Percentiles rank a stretch among this genome's conserved stretches.
These are phyloP conservation scores for Trichothecium roseum DNA, from an alignment of 2,329 filamentous ascomycete genomes.

Conservation along the genomic window DNA sequence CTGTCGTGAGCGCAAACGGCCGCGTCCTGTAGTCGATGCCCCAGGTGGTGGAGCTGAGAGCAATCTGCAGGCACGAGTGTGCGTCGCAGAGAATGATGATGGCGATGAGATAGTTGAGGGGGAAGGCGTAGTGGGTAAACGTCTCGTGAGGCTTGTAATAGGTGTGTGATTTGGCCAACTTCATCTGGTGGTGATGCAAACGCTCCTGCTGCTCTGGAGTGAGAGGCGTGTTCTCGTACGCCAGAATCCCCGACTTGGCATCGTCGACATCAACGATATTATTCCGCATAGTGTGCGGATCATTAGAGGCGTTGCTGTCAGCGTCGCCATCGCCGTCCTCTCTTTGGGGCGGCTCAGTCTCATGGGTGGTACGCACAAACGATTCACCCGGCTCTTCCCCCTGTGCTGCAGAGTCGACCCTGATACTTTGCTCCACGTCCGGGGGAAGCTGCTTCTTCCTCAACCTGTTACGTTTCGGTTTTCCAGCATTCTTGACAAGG, in stretches of 20 bases:
- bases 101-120: conserved; percentile 60
- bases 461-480: no score
- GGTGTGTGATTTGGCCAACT: conserved; percentile 72
- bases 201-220: conserved; percentile 54
- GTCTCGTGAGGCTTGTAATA: conserved; percentile 90
- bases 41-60: conserved; percentile 71
- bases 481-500: conserved; percentile 17
- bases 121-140: conserved; percentile 69
- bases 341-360: not conserved
- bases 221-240: conserved; percentile 50
- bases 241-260: conserved; percentile 22
- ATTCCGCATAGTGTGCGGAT: conserved; percentile 10
- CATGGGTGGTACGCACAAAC: not conserved
- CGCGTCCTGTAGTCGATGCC: conserved; percentile 61
- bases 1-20: conserved; percentile 63
- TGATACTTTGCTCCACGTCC: no score
- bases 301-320: not conserved
- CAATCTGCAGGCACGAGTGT: conserved; percentile 71
- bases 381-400: not conserved
- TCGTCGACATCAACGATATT: conserved; percentile 27
- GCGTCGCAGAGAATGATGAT: conserved; percentile 72
- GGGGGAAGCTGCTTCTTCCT: no score
- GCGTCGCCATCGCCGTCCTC: not conserved
- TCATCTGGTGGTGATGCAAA: conserved; percentile 67
- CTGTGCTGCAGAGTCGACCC: not conserved